A percentile compares a stretch with the other conserved stretches of the same genome.
These are phyloP conservation scores for Clonostachys sp. DNA, from an alignment of 2,329 filamentous ascomycete species.

Conservation along the genomic window DNA sequence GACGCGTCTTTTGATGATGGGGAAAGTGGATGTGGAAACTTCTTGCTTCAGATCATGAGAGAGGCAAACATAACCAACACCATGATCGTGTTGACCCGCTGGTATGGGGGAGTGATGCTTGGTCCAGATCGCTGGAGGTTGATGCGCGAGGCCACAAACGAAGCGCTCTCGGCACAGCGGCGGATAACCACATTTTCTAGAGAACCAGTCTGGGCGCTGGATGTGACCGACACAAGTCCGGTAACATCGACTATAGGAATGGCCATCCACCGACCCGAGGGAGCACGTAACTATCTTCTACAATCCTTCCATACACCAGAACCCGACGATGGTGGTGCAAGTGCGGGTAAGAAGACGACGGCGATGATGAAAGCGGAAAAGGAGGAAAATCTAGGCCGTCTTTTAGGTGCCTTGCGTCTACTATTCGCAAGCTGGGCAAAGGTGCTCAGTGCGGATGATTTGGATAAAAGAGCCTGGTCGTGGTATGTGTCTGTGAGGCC, in stretches of 20 bases:
- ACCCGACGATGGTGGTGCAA: constrained; percentile 9
- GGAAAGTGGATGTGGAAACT: constrained; percentile 53
- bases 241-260: constrained; percentile 43
- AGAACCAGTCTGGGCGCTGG: constrained; percentile 58
- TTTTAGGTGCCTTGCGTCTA: constrained; percentile 68
- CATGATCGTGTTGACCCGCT: constrained; percentile 55
- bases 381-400: constrained; percentile 62
- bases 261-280: constrained; percentile 71
- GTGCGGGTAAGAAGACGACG: constrained; percentile 34
- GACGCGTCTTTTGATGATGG: constrained; percentile 57
- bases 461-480: constrained; percentile 72
- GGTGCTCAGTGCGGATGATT: constrained; percentile 57
- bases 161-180: constrained; percentile 45
- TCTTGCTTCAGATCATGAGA: constrained; percentile 49
- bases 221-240: constrained; percentile 39
- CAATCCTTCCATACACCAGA: constrained; percentile 53
- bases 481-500: constrained; percentile 80
- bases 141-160: constrained; percentile 52
- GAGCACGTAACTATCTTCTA: constrained; percentile 54
- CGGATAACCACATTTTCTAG: constrained; percentile 29
- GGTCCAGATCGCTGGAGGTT: constrained; percentile 59
- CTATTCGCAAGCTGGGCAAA: constrained; percentile 70
- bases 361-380: constrained; percentile 54
- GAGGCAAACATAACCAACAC: constrained; percentile 45
- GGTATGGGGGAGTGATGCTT: constrained; percentile 59